phyloP scores from a whole-genome alignment of 2,329 filamentous ascomycete genomes.

The Venturia pyrina region DNA sequence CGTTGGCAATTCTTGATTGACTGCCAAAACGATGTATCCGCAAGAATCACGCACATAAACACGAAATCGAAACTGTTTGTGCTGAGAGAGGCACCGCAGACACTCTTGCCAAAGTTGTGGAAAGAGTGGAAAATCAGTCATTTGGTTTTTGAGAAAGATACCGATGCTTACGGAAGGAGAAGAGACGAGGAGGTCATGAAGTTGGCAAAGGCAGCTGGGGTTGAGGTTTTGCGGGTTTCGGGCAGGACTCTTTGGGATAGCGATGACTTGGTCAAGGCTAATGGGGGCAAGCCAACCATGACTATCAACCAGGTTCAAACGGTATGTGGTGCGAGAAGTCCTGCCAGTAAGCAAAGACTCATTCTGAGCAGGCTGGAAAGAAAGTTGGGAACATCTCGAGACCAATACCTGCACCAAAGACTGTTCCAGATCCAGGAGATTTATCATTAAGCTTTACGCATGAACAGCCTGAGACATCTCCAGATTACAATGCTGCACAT shows the following conservation, averaged over 20 bases:
- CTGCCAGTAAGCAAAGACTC: neutral
- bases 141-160: constrained; percentile 70
- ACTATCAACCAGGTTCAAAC: constrained; percentile 55
- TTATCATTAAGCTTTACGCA: constrained; percentile 51
- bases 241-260: constrained; percentile 67
- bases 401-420: constrained; percentile 50
- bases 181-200: constrained; percentile 50
- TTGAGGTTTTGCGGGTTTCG: constrained; percentile 51
- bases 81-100: constrained; percentile 62
- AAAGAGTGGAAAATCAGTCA: constrained; percentile 65
- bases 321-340: constrained; percentile 12
- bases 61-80: constrained; percentile 61
- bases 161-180: constrained; percentile 59
- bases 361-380: constrained; percentile 36
- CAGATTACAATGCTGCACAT: constrained; percentile 50
- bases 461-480: constrained; percentile 34
- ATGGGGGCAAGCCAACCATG: constrained; percentile 65
- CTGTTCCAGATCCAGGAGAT: constrained; percentile 55
- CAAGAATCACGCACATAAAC: constrained; percentile 59
- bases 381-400: constrained; percentile 53
- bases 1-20: constrained; percentile 69
- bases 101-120: constrained; percentile 61
- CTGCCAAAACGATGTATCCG: constrained; percentile 61
- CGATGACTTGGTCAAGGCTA: constrained; percentile 55
- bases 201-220: constrained; percentile 54